phyloP scores from a whole-genome alignment of 2,329 filamentous ascomycete genomes.

The Calonectria multiphialidica region DNA sequence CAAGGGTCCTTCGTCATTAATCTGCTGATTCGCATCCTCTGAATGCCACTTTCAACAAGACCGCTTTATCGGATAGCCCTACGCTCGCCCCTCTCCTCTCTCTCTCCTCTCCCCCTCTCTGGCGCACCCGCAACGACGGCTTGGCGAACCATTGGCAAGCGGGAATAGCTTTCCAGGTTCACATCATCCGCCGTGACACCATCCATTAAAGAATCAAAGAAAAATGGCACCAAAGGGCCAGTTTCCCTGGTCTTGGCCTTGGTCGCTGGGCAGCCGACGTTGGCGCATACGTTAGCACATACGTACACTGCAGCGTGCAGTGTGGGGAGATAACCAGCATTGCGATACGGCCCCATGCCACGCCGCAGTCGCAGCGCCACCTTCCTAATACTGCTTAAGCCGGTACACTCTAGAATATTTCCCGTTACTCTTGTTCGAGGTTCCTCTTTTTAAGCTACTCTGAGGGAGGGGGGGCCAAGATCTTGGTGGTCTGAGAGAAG shows the following conservation, averaged over 20 bases:
- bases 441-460: constrained; percentile 21
- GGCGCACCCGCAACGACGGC: background rate
- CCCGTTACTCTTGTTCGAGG: background rate
- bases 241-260: background rate
- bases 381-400: constrained; percentile 38
- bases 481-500: background rate
- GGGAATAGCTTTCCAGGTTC: background rate
- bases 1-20: background rate
- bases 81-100: background rate
- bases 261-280: background rate
- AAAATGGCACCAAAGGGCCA: background rate
- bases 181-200: background rate
- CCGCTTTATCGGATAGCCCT: constrained; percentile 3
- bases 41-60: background rate
- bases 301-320: background rate
- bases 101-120: background rate
- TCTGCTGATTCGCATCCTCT: constrained; percentile 16
- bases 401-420: constrained; percentile 22
- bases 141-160: background rate
- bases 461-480: background rate
- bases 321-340: constrained; percentile 20
- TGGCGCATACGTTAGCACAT: background rate
- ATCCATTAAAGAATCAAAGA: background rate
- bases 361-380: constrained; percentile 23
- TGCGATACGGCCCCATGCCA: constrained; percentile 3